These are phyloP conservation scores for Xylaria acuta DNA, from an alignment of 495 filamentous ascomycete species.

Conservation along the genomic window DNA sequence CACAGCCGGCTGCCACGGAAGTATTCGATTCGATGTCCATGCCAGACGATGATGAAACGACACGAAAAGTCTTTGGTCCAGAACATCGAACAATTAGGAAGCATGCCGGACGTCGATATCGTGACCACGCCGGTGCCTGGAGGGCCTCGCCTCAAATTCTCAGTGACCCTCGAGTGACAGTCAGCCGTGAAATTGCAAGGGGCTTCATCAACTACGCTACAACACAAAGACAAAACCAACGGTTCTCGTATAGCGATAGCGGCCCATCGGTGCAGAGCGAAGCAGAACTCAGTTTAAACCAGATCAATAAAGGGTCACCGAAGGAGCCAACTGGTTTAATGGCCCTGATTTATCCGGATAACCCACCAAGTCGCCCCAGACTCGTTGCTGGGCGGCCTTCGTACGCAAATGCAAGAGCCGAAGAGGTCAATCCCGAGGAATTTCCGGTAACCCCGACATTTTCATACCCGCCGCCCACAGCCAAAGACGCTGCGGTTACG, in stretches of 20 bases:
- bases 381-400: conserved; percentile 41
- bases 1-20: conserved; percentile 35
- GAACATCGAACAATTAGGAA: conserved; percentile 53
- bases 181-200: conserved; percentile 49
- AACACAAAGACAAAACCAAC: conserved; percentile 19
- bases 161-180: conserved; percentile 53
- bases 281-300: conserved; percentile 47
- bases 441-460: conserved; percentile 40
- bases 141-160: conserved; percentile 48
- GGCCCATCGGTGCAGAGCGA: conserved; percentile 45
- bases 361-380: conserved; percentile 33
- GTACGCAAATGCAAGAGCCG: conserved; percentile 41
- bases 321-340: conserved; percentile 21
- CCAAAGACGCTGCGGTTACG: conserved; percentile 36
- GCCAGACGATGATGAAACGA: conserved; percentile 38
- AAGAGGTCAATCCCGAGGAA: conserved; percentile 36
- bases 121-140: conserved; percentile 57
- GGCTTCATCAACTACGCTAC: conserved; percentile 37
- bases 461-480: conserved; percentile 42
- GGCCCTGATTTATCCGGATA: conserved; percentile 15
- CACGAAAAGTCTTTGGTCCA: conserved; percentile 41
- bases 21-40: conserved; percentile 42
- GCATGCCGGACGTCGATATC: conserved; percentile 50
- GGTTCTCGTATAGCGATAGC: conserved; percentile 37
- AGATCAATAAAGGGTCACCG: conserved; percentile 43